Evolutionary conservation across 495 filamentous ascomycete genomes (phyloP).

Genomic region (Neurospora hispaniola): DNA sequence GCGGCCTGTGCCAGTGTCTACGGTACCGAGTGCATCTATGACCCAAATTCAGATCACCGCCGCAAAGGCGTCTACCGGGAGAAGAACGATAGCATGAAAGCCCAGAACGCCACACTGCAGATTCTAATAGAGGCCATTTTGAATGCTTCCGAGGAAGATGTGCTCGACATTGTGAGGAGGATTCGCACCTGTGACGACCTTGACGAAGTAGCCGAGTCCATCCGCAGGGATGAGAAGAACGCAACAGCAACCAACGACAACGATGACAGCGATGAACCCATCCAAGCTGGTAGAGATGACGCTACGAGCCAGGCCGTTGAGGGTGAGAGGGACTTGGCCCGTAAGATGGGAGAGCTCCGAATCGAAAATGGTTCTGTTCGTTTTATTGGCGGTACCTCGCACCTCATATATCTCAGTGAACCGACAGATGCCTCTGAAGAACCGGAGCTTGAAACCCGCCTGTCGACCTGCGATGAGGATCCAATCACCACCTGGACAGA

Average conservation of each 20-base stretch:
- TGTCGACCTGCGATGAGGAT: conserved; percentile 35
- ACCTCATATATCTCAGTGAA: conserved; percentile 69
- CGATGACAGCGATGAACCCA: conserved; percentile 24
- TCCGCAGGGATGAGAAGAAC: conserved; percentile 46
- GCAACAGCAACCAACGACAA: conserved; percentile 30
- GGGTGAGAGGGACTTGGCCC: conserved; percentile 78
- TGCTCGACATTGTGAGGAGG: conserved; percentile 66
- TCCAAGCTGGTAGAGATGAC: conserved; percentile 24
- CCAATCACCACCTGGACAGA: conserved; percentile 76
- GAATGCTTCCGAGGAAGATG: conserved; percentile 77
- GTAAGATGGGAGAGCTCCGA: conserved; percentile 84
- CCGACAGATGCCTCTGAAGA: conserved; percentile 42
- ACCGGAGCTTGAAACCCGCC: conserved; percentile 37
- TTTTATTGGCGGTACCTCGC: conserved; percentile 91
- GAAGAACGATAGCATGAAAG: conserved; percentile 82
- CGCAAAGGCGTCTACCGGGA: conserved; percentile 95
- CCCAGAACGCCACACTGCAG: conserved; percentile 77
- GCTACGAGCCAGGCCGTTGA: conserved; percentile 38
- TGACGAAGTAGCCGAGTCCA: conserved; percentile 77
- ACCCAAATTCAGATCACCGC: conserved; percentile 89
- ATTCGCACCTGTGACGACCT: conserved; percentile 89
- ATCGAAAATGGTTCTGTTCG: conserved; percentile 84
- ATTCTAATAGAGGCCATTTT: conserved; percentile 88
- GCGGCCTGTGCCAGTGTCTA: conserved; percentile 94
- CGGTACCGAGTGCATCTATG: conserved; percentile 85